Conservation (phyloP, 1,139 yeast genomes). For the Chernovozyma aurita region DNA sequence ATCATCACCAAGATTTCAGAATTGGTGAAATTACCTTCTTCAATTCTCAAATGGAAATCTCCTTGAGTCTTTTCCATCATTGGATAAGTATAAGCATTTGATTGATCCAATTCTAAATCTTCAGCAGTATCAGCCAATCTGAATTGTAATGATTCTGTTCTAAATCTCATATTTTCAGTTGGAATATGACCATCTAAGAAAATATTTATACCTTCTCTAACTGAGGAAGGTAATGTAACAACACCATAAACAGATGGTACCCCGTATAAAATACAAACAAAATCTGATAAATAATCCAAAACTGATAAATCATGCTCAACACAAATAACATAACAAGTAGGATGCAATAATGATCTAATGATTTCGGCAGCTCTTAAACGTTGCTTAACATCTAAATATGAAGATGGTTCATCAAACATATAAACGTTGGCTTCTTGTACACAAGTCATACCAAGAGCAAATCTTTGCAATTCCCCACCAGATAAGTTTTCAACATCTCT, state of each 20-base stretch:
- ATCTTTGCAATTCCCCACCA: conserved; percentile 98
- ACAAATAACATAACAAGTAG: conserved; percentile 82
- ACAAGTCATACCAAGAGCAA: conserved; percentile 96
- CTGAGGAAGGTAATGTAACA: conserved; percentile 91
- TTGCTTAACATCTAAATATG: conserved; percentile 96
- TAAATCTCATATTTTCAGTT: conserved; percentile 92
- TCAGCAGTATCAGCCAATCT: conserved; percentile 92
- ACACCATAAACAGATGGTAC: conserved; percentile 98
- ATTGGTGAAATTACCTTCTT: conserved; percentile 88
- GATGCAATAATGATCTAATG: conserved; percentile 75
- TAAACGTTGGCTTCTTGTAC: conserved; percentile 92
- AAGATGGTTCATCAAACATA: conserved; percentile 99
- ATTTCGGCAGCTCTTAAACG: conserved; percentile 96
- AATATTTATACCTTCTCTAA: conserved; percentile 97
- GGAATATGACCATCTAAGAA: conserved; percentile 98
- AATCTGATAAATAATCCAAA: conserved; percentile 92
- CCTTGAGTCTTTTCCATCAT: conserved; percentile 88
- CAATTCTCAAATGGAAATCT: conserved; percentile 80
- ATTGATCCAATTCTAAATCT: conserved; percentile 68
- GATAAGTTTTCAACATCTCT: conserved; percentile 88
- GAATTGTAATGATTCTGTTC: conserved; percentile 92
- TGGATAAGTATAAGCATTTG: conserved; percentile 76
- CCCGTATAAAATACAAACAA: conserved; percentile 93
- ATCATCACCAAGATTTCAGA: conserved; percentile 97
- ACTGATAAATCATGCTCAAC: conserved; percentile 99